A percentile compares a stretch with the other conserved stretches of the same genome.
Conservation (phyloP, 2,329 filamentous ascomycete species). For the Colletotrichum chrysophilum region DNA sequence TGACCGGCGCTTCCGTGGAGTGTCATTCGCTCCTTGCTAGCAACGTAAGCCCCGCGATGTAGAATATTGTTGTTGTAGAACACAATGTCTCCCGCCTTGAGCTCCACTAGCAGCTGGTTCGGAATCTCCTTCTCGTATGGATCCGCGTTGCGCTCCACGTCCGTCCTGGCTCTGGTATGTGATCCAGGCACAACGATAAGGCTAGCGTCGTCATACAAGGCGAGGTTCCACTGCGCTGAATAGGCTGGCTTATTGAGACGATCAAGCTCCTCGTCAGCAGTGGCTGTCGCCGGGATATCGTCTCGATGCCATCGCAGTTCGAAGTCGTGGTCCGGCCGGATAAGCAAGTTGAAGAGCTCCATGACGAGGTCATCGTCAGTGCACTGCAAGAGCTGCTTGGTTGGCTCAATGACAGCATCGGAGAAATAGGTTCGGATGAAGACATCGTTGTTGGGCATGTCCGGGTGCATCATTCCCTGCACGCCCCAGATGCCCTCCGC, state of each 20-base stretch:
- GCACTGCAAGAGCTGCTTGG: conserved; percentile 66
- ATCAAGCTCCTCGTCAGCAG: conserved; percentile 68
- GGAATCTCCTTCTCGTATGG: conserved; percentile 68
- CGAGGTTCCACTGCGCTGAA: conserved; percentile 89
- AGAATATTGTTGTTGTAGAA: conserved; percentile 94
- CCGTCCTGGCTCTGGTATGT: conserved; percentile 74
- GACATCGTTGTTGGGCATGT: conserved; percentile 62
- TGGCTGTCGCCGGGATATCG: conserved; percentile 73
- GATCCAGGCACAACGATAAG: conserved; percentile 80
- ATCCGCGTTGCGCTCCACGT: conserved; percentile 69
- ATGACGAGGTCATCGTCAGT: conserved; percentile 73
- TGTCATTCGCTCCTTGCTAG: conserved; percentile 67
- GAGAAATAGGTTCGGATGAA: conserved; percentile 79
- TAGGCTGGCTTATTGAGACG: conserved; percentile 66
- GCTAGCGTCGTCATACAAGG: conserved; percentile 76
- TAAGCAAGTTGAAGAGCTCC: conserved; percentile 87
- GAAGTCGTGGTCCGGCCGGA: conserved; percentile 74
- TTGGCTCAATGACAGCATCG: conserved; percentile 64
- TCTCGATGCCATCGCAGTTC: conserved; percentile 86
- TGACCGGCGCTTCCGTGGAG: conserved; percentile 76
- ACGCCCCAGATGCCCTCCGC: conserved; percentile 83
- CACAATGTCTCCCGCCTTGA: conserved; percentile 78
- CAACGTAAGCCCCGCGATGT: conserved; percentile 72
- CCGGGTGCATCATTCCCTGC: conserved; percentile 82
- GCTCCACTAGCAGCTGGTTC: conserved; percentile 67